phyloP scores from a whole-genome alignment of 345 rosid species.

The Adansonia digitata region DNA sequence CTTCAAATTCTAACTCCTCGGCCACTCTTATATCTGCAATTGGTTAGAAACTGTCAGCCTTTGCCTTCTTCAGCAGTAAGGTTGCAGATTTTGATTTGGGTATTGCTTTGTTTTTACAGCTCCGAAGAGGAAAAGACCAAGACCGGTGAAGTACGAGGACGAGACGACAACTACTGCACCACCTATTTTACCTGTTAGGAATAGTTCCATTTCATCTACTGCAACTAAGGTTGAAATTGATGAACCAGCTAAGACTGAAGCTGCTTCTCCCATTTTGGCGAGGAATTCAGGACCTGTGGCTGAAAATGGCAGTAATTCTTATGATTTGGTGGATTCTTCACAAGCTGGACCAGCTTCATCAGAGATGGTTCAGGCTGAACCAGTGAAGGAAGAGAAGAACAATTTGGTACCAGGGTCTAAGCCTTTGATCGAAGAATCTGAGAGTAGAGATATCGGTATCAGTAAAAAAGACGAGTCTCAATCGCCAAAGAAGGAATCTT shows the following conservation, averaged over 20 bases:
- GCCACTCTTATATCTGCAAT: constrained; percentile 44
- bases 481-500: constrained; percentile 59
- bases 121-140: constrained; percentile 84
- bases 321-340: constrained; percentile 19
- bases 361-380: constrained; percentile 14
- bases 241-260: constrained; percentile 43
- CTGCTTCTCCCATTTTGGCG: constrained; percentile 35
- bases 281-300: constrained; percentile 32
- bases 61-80: not conserved
- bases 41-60: constrained; percentile 41
- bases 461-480: constrained; percentile 43
- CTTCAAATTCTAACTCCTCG: constrained; percentile 55
- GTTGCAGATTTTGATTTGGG: not conserved
- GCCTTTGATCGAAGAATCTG: constrained; percentile 38
- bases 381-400: constrained; percentile 23
- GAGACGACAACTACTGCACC: constrained; percentile 23
- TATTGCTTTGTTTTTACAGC: constrained; percentile 33
- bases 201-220: constrained; percentile 38
- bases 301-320: constrained; percentile 30
- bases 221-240: constrained; percentile 50
- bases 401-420: constrained; percentile 30
- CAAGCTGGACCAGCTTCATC: constrained; percentile 11
- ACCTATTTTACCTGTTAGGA: constrained; percentile 39
- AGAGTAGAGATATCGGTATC: constrained; percentile 28
- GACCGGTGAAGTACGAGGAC: constrained; percentile 70